Conservation (phyloP, 2,329 filamentous ascomycete species). For the Metarhizium robertsii region DNA sequence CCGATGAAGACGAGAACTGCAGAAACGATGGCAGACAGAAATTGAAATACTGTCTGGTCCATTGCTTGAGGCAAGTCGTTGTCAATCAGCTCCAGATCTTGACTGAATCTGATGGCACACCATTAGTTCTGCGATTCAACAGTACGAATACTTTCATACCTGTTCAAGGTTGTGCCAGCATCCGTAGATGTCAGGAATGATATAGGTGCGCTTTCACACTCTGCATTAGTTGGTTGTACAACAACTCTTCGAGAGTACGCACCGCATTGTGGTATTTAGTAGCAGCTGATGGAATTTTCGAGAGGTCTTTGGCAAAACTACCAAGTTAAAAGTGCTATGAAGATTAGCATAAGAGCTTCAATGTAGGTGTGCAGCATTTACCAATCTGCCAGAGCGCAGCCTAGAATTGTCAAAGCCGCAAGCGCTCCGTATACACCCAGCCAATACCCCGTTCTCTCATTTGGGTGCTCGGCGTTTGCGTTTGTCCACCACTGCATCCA, state of each 20-base stretch:
- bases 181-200: not conserved
- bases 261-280: conserved; percentile 21
- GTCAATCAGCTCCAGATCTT: not conserved
- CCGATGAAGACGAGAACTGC: not conserved
- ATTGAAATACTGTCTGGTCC: not conserved
- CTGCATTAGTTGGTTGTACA: not conserved
- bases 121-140: not conserved
- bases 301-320: not conserved
- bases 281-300: conserved; percentile 7
- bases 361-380: not conserved
- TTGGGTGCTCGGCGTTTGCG: conserved; percentile 8
- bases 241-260: not conserved
- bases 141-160: not conserved
- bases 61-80: not conserved
- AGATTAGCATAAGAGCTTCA: not conserved
- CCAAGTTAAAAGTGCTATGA: not conserved
- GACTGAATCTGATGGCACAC: not conserved
- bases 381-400: not conserved
- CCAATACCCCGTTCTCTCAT: conserved; percentile 12
- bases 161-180: not conserved
- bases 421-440: conserved; percentile 11
- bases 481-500: conserved; percentile 17
- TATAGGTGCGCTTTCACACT: not conserved
- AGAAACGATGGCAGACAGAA: not conserved
- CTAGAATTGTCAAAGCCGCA: conserved; percentile 1